phyloP scores from a whole-genome alignment of 148 eudicot species.

The Pharnaceum exiguum region DNA sequence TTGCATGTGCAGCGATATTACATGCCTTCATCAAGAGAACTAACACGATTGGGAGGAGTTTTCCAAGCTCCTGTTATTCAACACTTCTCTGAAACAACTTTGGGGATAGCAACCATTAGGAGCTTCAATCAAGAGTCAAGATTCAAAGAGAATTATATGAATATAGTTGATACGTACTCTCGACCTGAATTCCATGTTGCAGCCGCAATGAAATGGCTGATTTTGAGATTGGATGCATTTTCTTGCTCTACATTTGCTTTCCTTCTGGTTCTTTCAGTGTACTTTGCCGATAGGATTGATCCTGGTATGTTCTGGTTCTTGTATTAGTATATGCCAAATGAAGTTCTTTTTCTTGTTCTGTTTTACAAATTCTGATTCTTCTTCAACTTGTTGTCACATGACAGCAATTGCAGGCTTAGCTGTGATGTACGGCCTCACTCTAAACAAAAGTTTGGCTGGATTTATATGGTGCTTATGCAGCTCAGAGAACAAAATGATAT shows the following conservation, averaged over 20 bases:
- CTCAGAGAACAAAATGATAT: too few species aligned
- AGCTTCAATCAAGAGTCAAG: constrained; percentile 13
- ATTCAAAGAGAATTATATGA: constrained; percentile 13
- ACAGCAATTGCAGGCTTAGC: constrained; percentile 8
- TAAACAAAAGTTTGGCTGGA: background rate
- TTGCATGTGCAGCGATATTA: constrained; percentile 9
- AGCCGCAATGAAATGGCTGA: constrained; percentile 19
- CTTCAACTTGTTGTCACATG: background rate
- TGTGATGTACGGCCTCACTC: background rate
- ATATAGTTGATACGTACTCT: constrained; percentile 11
- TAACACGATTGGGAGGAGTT: constrained; percentile 9
- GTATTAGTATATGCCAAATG: background rate
- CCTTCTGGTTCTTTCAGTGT: background rate
- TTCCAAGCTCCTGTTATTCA: constrained; percentile 10
- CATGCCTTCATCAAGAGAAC: constrained; percentile 10
- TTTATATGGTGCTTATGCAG: background rate
- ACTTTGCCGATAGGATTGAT: background rate
- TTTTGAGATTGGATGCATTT: constrained; percentile 8
- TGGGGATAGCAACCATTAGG: constrained; percentile 14
- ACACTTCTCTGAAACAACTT: constrained; percentile 5
- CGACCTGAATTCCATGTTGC: constrained; percentile 11
- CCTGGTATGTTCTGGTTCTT: background rate
- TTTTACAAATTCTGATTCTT: background rate
- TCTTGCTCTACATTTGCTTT: constrained; percentile 10
- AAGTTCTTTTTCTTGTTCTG: background rate